phyloP scores from a whole-genome alignment of 257 asterid genomes.

The Buddleja alternifolia region DNA sequence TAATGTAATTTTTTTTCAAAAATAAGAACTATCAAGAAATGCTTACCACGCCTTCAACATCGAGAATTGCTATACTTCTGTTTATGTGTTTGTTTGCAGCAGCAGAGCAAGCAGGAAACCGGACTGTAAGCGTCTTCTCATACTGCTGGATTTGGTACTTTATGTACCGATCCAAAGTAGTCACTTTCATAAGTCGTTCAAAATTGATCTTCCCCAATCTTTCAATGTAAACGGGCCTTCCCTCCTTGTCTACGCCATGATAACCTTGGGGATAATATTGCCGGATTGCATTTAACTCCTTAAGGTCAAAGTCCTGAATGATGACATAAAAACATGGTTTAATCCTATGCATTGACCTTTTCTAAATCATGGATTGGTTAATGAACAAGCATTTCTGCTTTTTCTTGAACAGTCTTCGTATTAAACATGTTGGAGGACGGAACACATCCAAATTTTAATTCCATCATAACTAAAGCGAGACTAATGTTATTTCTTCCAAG shows the following conservation, averaged over 20 bases:
- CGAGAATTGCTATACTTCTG: conserved; percentile 52
- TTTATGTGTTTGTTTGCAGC: conserved; percentile 49
- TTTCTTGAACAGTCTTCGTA: neutral
- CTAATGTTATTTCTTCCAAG: too few relatives aligned
- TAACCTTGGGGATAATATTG: conserved; percentile 63
- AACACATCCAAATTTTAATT: neutral
- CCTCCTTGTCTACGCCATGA: conserved; percentile 59
- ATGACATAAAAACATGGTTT: conserved; percentile 2
- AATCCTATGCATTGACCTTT: neutral
- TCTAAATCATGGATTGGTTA: neutral
- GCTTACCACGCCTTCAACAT: conserved; percentile 68
- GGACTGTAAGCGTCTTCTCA: conserved; percentile 49
- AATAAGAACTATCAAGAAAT: neutral
- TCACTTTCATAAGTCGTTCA: conserved; percentile 48
- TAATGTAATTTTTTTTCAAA: conserved; percentile 3
- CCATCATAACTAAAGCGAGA: neutral
- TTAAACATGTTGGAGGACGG: neutral
- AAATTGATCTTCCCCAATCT: conserved; percentile 55
- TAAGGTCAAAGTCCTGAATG: conserved; percentile 47
- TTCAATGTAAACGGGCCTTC: conserved; percentile 61
- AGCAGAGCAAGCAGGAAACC: conserved; percentile 65
- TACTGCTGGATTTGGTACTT: conserved; percentile 53
- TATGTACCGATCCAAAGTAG: conserved; percentile 51
- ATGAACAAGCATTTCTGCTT: neutral
- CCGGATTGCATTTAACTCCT: conserved; percentile 44